Conservation (phyloP, 2,329 filamentous ascomycete genomes). For the Beauveria varroae region DNA sequence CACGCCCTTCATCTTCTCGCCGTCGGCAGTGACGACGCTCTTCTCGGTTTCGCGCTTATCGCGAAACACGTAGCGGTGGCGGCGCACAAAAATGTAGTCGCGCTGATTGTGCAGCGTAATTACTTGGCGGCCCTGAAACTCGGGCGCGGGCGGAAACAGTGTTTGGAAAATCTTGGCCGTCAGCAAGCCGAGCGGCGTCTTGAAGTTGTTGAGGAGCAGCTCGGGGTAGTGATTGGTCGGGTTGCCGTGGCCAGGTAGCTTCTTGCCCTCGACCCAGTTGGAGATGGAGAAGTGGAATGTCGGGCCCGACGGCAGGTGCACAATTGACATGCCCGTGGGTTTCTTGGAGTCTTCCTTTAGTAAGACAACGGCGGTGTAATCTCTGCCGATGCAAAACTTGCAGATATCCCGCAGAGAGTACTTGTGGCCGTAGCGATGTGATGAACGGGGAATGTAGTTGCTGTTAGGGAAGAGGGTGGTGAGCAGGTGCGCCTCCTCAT, state of each 20-base stretch:
- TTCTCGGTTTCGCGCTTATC: constrained; percentile 85
- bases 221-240: constrained; percentile 87
- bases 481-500: constrained; percentile 72
- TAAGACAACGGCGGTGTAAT: constrained; percentile 77
- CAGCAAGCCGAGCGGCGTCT: constrained; percentile 81
- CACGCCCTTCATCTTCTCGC: constrained; percentile 74
- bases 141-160: constrained; percentile 62
- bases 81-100: constrained; percentile 88
- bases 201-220: constrained; percentile 88
- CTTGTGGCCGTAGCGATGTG: constrained; percentile 78
- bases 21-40: constrained; percentile 71
- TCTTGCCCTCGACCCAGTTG: constrained; percentile 84
- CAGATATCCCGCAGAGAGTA: constrained; percentile 89
- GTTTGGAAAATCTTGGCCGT: constrained; percentile 71
- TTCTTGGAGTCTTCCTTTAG: constrained; percentile 85
- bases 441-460: constrained; percentile 79
- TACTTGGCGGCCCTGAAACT: constrained; percentile 80
- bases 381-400: constrained; percentile 71
- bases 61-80: constrained; percentile 87
- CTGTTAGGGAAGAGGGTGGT: constrained; percentile 77
- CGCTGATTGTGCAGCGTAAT: constrained; percentile 91
- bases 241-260: constrained; percentile 80
- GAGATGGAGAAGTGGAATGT: constrained; percentile 89
- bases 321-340: constrained; percentile 72
- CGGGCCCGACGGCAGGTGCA: constrained; percentile 76